phyloP scores from a whole-genome alignment of 2,329 filamentous ascomycete genomes.

The Fusarium pilosicola region DNA sequence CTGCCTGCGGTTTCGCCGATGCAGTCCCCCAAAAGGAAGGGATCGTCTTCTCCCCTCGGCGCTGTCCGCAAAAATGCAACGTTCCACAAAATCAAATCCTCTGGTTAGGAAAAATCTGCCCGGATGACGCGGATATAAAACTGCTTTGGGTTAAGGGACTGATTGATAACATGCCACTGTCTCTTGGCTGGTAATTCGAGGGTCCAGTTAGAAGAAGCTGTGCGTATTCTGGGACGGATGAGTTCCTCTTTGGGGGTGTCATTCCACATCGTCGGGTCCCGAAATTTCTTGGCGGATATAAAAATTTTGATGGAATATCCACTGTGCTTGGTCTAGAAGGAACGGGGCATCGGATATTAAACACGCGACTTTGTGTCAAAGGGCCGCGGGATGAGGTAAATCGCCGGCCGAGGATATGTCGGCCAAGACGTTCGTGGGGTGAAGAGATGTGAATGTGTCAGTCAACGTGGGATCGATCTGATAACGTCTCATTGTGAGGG shows the following conservation, averaged over 20 bases:
- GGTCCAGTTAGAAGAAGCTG: too few relatives aligned
- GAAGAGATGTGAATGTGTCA: not conserved
- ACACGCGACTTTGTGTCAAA: not conserved
- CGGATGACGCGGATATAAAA: slow-evolving; percentile 23
- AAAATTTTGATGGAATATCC: not conserved
- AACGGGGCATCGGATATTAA: not conserved
- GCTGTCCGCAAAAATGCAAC: slow-evolving; percentile 2
- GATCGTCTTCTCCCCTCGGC: not conserved
- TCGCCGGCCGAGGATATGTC: not conserved
- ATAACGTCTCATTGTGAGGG: not conserved
- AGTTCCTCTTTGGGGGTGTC: not conserved
- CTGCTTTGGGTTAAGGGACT: slow-evolving; percentile 8
- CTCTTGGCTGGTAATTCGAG: not conserved
- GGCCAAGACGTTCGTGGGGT: not conserved
- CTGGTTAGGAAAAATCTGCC: not conserved
- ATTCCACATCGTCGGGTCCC: slow-evolving; percentile 16
- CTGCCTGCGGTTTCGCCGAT: slow-evolving; percentile 30
- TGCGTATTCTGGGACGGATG: not conserved
- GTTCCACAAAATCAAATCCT: not conserved
- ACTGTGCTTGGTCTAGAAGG: slow-evolving; percentile 12
- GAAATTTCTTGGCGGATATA: slow-evolving; percentile 3
- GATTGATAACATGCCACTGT: slow-evolving; percentile 29
- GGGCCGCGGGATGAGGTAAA: not conserved
- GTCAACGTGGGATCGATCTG: not conserved
- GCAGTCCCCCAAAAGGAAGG: not conserved